Evolutionary conservation across 768 basidiomycete species (phyloP).

Genomic region (Fomitopsis pulvina): DNA sequence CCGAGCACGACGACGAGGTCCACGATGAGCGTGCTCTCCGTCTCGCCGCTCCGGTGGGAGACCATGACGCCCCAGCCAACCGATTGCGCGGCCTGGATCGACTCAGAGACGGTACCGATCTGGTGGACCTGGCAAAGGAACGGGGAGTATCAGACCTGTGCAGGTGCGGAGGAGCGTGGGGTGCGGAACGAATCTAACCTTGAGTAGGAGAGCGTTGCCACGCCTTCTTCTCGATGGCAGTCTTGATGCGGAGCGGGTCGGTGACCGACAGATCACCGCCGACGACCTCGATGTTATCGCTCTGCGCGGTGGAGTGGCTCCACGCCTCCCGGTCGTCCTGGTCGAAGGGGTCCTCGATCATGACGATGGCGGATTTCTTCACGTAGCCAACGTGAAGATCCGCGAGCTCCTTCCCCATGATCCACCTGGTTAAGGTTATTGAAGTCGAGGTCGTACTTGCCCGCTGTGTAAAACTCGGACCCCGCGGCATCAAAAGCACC

Average conservation of each 20-base stretch:
- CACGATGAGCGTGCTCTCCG: conserved; percentile 94
- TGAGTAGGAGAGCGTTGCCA: conserved; percentile 98
- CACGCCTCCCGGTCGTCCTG: conserved; percentile 99
- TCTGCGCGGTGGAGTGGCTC: conserved; percentile 79
- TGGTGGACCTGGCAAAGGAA: conserved; percentile 69
- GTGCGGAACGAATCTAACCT: conserved; percentile 36
- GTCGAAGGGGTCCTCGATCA: conserved; percentile 97
- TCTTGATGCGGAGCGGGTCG: conserved; percentile 95
- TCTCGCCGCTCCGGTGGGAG: conserved; percentile 98
- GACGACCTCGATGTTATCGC: conserved; percentile 85
- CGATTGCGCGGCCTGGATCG: conserved; percentile 95
- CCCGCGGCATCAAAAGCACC: conserved; percentile 98
- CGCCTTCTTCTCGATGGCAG: conserved; percentile 98
- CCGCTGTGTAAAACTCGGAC: conserved; percentile 99
- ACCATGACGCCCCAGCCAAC: conserved; percentile 99
- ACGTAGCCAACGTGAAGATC: conserved; percentile 83
- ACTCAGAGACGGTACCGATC: conserved; percentile 98
- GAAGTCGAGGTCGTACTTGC: conserved; percentile 98
- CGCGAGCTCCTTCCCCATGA: conserved; percentile 87
- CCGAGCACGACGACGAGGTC: conserved; percentile 93
- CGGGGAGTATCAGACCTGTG: conserved; percentile 7
- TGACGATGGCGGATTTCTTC: conserved; percentile 93
- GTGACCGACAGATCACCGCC: conserved; percentile 98
- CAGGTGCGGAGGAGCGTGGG: not conserved
- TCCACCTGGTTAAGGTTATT: conserved; percentile 99